phyloP scores from a whole-genome alignment of 2,329 filamentous ascomycete species.

The Ascochyta viciae-villosae region DNA sequence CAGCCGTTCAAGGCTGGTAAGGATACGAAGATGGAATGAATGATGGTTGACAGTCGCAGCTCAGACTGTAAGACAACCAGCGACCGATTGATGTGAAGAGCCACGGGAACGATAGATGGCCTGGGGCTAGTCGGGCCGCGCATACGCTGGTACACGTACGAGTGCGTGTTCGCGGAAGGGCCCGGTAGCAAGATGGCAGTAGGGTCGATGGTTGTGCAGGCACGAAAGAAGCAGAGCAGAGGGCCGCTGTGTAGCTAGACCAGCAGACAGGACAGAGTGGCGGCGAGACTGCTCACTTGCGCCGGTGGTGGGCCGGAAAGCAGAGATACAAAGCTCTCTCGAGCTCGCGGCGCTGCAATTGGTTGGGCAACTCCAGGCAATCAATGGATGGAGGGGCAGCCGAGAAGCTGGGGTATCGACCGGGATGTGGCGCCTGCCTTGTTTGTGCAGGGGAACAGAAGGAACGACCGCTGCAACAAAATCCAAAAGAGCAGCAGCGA shows the following conservation, averaged over 20 bases:
- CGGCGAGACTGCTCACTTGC: constrained; percentile 21
- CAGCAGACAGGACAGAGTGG: constrained; percentile 10
- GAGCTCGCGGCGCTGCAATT: constrained; percentile 31
- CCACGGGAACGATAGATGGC: constrained; percentile 17
- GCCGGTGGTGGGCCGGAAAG: constrained; percentile 30
- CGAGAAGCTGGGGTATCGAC: constrained; percentile 22
- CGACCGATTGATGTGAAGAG: constrained; percentile 10
- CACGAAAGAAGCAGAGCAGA: constrained; percentile 14
- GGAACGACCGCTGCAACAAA: neutral
- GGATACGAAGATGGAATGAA: constrained; percentile 16
- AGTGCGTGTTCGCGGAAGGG: constrained; percentile 23
- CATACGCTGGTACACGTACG: constrained; percentile 20
- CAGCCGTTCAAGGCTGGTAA: neutral
- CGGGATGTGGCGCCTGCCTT: constrained; percentile 8
- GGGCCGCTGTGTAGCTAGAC: constrained; percentile 4
- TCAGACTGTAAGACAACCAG: constrained; percentile 6
- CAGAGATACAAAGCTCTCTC: constrained; percentile 17
- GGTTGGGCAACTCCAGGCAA: constrained; percentile 19
- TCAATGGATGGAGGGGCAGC: constrained; percentile 21
- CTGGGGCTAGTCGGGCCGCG: constrained; percentile 21
- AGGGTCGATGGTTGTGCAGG: constrained; percentile 12
- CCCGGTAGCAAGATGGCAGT: constrained; percentile 21
- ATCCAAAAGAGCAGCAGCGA: constrained; percentile 4
- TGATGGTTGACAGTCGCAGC: constrained; percentile 12
- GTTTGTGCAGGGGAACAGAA: constrained; percentile 1